Evolutionary conservation across 371 early-diverging fungal species (phyloP).

Genomic region (Apophysomyces sp.): DNA sequence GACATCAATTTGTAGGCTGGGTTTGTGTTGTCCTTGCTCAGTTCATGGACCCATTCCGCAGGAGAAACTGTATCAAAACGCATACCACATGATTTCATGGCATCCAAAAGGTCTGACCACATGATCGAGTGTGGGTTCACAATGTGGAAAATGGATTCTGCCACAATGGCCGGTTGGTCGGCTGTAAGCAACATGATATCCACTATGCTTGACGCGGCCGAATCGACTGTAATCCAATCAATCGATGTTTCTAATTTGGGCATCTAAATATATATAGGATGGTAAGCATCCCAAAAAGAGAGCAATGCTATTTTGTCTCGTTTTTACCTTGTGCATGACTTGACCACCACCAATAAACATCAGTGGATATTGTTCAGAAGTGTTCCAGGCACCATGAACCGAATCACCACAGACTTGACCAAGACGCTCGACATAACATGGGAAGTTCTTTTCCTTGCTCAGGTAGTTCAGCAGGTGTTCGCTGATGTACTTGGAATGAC

Average conservation of each 20-base stretch:
- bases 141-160: conserved; percentile 29
- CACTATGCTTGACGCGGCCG: conserved; percentile 27
- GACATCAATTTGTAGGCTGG: conserved; percentile 32
- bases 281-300: background rate
- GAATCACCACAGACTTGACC: conserved; percentile 47
- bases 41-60: conserved; percentile 25
- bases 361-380: conserved; percentile 36
- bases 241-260: conserved; percentile 18
- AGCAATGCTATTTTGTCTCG: too few species aligned
- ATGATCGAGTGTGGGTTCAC: conserved; percentile 26
- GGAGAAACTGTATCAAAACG: conserved; percentile 22
- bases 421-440: conserved; percentile 34
- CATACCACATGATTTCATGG: conserved; percentile 25
- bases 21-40: conserved; percentile 31
- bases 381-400: conserved; percentile 42
- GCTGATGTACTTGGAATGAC: conserved; percentile 41
- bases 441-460: conserved; percentile 30
- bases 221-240: conserved; percentile 43
- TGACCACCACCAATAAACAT: conserved; percentile 38
- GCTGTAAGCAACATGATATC: conserved; percentile 29
- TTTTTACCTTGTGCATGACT: conserved; percentile 26
- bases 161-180: background rate
- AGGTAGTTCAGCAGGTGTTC: conserved; percentile 32
- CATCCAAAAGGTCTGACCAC: conserved; percentile 22
- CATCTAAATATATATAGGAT: conserved; percentile 23